Base-by-base conservation (phyloP, 306 rosid genomes). In the Vicia villosa region DNA sequence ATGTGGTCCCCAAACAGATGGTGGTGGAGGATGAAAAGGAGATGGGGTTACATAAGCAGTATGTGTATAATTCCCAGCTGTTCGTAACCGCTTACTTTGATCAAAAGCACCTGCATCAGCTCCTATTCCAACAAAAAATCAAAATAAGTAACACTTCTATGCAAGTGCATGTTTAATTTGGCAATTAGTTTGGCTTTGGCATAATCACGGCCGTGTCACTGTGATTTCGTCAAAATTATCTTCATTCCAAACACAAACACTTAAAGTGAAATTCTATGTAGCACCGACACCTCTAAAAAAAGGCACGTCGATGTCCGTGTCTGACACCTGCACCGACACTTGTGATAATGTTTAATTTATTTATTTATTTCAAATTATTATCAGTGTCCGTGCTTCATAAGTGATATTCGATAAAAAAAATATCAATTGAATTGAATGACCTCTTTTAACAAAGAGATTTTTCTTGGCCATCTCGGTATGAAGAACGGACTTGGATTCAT, bases 401-500 rank as follows among this genome's bases (percentile, higher is more conserved):
- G n/a, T n/a, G n/a, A n/a, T n/a, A n/a, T n/a, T n/a, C n/a, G n/a
- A n/a, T n/a, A n/a, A n/a, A n/a, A n/a, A n/a, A n/a, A n/a, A n/a
- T n/a, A n/a, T n/a, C n/a, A n/a, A 11, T 54, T 12, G 36, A 20
- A 21, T 21, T 21, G 15, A 56, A 14, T 51, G 52, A 77, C 82
- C 82, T 87, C 99, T 76, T 74, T 95, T 95, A 19, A 95, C 87
- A 55, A 91, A 95, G 1, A 95, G 96, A 76, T 95, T 95, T 69
- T 95, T 95, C 95, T 95, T 95, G 10, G 99, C 99, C 99, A 91
- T 91, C 86, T 95, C 99, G 0, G 96, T 95, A 76, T 95, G 99
- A 82, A 95, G 83, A 17, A 95, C 91, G 0, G 97, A 88, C 78
- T 95, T 91, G 4, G 95, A 59, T 20, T 91, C 97, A 5, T 84